Conservation (phyloP, 1,139 yeast species). For the Kodamaea arcana region DNA sequence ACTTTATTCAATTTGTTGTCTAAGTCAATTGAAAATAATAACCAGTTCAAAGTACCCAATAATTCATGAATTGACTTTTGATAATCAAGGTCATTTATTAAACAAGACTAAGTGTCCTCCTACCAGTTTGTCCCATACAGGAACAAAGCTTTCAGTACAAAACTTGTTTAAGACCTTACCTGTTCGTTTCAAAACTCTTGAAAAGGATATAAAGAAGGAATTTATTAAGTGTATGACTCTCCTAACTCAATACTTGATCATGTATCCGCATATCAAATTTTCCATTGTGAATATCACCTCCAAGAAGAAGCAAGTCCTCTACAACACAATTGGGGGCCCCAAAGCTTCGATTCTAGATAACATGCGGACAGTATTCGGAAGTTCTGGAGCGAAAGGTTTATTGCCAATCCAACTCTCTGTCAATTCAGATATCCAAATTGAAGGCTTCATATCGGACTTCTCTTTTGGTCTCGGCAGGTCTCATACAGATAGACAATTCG, state of each 20-base stretch:
- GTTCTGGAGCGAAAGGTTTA: conserved; percentile 57
- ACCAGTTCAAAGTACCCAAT: conserved; percentile 62
- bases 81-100: conserved; percentile 47
- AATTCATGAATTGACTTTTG: conserved; percentile 53
- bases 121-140: conserved; percentile 40
- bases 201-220: conserved; percentile 65
- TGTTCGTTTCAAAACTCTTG: conserved; percentile 68
- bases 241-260: conserved; percentile 66
- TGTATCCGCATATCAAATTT: conserved; percentile 54
- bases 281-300: conserved; percentile 51
- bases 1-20: conserved; percentile 63
- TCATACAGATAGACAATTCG: conserved; percentile 67
- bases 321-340: conserved; percentile 47
- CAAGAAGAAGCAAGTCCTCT: conserved; percentile 47
- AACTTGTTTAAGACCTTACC: conserved; percentile 64
- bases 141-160: conserved; percentile 53
- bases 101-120: conserved; percentile 36
- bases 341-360: conserved; percentile 41
- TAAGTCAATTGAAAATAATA: conserved; percentile 48
- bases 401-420: conserved; percentile 37
- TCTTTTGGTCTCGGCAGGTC: conserved; percentile 70
- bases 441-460: conserved; percentile 69
- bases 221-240: conserved; percentile 60
- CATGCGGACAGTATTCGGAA: conserved; percentile 66
- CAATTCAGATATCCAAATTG: conserved; percentile 24